A percentile compares a stretch with the other conserved stretches of the same genome.
These are phyloP conservation scores for Sanghuangporus weigelae DNA, from an alignment of 1,284 basidiomycete species.

Conservation along the genomic window DNA sequence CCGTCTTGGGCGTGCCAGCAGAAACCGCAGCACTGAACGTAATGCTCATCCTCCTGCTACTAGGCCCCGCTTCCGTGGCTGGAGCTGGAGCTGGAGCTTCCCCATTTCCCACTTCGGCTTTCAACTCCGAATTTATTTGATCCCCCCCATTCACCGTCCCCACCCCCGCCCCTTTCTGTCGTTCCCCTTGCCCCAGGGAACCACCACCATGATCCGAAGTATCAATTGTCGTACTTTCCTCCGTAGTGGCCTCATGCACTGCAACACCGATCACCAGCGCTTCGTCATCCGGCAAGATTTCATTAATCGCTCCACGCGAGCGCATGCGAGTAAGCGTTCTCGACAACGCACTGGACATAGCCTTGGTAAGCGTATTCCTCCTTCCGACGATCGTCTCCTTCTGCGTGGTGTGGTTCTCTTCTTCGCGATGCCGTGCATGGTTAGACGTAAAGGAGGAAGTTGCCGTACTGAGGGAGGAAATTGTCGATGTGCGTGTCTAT, in stretches of 20 bases:
- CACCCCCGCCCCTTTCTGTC: not conserved
- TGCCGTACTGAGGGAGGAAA: not conserved
- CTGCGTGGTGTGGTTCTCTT: conserved; percentile 16
- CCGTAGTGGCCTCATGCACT: conserved; percentile 10
- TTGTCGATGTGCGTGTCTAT: not conserved
- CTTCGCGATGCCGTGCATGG: not conserved
- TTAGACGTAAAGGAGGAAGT: not conserved
- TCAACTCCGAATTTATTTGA: not conserved
- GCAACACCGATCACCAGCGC: conserved; percentile 10
- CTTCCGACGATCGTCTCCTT: conserved; percentile 15
- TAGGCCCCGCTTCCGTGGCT: not conserved
- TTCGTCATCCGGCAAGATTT: not conserved
- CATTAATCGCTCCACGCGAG: conserved; percentile 6
- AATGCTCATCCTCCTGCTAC: conserved; percentile 3
- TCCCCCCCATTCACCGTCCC: not conserved
- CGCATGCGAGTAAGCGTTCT: conserved; percentile 7
- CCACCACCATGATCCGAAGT: not conserved
- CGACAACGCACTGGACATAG: conserved; percentile 6
- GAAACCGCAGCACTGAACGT: not conserved
- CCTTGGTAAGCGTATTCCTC: conserved; percentile 16
- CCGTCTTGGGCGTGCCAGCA: not conserved
- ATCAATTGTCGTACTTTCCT: not conserved
- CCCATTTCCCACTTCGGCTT: not conserved
- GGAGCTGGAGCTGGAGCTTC: not conserved
- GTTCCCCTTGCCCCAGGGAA: not conserved